Conservation (phyloP, 2,329 filamentous ascomycete genomes). For the Zasmidium citrigriseum region DNA sequence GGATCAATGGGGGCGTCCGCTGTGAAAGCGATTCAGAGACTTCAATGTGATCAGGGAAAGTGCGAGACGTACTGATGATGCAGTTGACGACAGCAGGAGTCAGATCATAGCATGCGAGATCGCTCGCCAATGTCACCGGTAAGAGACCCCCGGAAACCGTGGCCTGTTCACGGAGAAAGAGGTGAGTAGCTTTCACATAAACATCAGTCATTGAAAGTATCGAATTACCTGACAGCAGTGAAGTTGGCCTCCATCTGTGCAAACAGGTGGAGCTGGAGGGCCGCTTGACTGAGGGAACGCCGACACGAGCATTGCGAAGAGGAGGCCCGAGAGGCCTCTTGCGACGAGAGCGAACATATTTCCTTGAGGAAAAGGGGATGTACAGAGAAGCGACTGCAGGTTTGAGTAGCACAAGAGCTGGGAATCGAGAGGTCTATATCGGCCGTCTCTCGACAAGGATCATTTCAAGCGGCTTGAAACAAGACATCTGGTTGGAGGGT, state of each 20-base stretch:
- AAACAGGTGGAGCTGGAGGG: constrained; percentile 3
- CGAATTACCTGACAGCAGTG: constrained; percentile 24
- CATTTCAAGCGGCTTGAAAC: too few relatives aligned
- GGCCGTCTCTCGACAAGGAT: too few relatives aligned
- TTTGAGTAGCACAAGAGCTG: too few relatives aligned
- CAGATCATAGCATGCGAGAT: constrained; percentile 22
- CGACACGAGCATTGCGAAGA: neutral
- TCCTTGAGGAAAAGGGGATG: too few relatives aligned
- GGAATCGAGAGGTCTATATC: too few relatives aligned
- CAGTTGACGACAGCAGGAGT: constrained; percentile 23
- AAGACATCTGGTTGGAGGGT: too few relatives aligned
- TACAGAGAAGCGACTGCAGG: too few relatives aligned
- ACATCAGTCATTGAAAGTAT: constrained; percentile 16
- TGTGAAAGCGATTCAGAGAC: neutral
- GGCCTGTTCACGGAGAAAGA: too few relatives aligned
- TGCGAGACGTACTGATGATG: constrained; percentile 18
- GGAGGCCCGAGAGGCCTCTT: too few relatives aligned
- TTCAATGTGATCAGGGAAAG: neutral
- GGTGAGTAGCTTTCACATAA: too few relatives aligned
- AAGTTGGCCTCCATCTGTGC: constrained; percentile 20
- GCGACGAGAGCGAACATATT: too few relatives aligned
- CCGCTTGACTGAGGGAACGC: neutral
- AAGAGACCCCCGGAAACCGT: constrained; percentile 9
- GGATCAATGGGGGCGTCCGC: constrained; percentile 12
- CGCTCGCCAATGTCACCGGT: constrained; percentile 10